Conservation (phyloP, 2,329 filamentous ascomycete species). For the Paecilomyces niveus region DNA sequence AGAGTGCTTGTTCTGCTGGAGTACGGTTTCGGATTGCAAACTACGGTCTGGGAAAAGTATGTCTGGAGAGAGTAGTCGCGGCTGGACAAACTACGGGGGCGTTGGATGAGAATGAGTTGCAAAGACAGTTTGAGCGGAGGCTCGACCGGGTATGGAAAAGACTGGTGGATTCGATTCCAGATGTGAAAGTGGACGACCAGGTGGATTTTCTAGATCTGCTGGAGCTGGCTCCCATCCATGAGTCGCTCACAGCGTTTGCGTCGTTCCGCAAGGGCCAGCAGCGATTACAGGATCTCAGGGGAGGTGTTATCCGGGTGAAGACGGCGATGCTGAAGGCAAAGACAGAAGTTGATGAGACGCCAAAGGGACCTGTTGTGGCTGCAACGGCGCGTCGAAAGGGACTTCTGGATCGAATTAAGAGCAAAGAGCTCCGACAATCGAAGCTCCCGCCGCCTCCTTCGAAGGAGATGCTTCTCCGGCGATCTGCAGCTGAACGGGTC, state of each 20-base stretch:
- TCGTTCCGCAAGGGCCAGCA: slow-evolving; percentile 33
- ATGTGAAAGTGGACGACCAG: slow-evolving; percentile 30
- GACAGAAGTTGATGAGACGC: slow-evolving; percentile 9
- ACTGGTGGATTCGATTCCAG: slow-evolving; percentile 28
- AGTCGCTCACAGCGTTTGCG: slow-evolving; percentile 28
- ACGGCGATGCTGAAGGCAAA: slow-evolving; percentile 22
- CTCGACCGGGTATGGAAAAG: slow-evolving; percentile 41
- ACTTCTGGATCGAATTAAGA: slow-evolving; percentile 68
- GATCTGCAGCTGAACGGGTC: slow-evolving; percentile 59
- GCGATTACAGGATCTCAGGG: slow-evolving; percentile 33
- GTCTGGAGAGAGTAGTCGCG: slow-evolving; percentile 23
- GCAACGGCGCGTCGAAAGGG: slow-evolving; percentile 45
- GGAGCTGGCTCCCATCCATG: slow-evolving; percentile 28
- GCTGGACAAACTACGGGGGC: slow-evolving; percentile 7
- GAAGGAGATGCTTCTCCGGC: slow-evolving; percentile 52
- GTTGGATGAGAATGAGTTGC: slow-evolving; percentile 42
- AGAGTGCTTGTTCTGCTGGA: slow-evolving; percentile 8
- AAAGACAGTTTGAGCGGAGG: slow-evolving; percentile 43
- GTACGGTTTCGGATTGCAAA: slow-evolving; percentile 31
- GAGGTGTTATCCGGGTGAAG: slow-evolving; percentile 30
- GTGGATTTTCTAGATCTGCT: slow-evolving; percentile 26
- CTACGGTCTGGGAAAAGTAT: slow-evolving; percentile 33
- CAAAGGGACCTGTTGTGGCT: slow-evolving; percentile 18
- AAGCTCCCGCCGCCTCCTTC: slow-evolving; percentile 40
- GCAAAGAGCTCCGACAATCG: slow-evolving; percentile 54